Evolutionary conservation across 805 yeast species (phyloP), one percentile per base, ranked within the genome.

Genomic region (Scheffersomyces spartinae): DNA sequence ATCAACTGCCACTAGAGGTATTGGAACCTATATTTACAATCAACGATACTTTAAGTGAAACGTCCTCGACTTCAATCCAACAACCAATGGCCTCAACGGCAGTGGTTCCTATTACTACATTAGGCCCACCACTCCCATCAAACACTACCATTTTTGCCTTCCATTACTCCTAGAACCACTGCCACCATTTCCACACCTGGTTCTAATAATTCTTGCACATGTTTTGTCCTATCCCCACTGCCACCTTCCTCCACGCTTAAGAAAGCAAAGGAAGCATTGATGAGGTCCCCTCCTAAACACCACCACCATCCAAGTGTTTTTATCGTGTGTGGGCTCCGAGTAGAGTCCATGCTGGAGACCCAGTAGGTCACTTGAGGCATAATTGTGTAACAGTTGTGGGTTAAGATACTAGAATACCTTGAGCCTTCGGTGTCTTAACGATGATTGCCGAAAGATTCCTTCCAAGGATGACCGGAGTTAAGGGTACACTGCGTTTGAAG

Each of bases 281-380:
- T n/a, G n/a, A 31, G 26, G 23, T 20, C 27, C 10, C 30, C 40
- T 7, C 39, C 42, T 5, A 29, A 33, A 21, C 20, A 13, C 60
- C 63, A 9, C 47, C 56, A 9, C 39, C 56, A 43, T 17, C 48
- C 54, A 8, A 65, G 94, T 38, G 68, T 67, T 27, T 88, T 97
- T 47, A 74, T 88, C 15, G 83, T 95, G 5, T 88, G 98, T 54
- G 84, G n/a, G 85, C 5, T 73, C 91, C 1, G 78, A 75, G 29
- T 91, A 81, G 39, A 81, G 94, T 5, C 98, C 98, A 4, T 88
- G 98, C 52, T 88, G 98, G 98, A 71, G 98, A 46, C 98, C 98
- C 2, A 79, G 94, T 4, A 91, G 98, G 98, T 75, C 88, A 3
- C 63, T 74, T 15, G 61, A 80, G 34, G 97, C 96, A n/a, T 97